A percentile compares a stretch with the other conserved stretches of the same genome.
Conservation (phyloP, 805 yeast species). For the Yamadazyma tumulicola region DNA sequence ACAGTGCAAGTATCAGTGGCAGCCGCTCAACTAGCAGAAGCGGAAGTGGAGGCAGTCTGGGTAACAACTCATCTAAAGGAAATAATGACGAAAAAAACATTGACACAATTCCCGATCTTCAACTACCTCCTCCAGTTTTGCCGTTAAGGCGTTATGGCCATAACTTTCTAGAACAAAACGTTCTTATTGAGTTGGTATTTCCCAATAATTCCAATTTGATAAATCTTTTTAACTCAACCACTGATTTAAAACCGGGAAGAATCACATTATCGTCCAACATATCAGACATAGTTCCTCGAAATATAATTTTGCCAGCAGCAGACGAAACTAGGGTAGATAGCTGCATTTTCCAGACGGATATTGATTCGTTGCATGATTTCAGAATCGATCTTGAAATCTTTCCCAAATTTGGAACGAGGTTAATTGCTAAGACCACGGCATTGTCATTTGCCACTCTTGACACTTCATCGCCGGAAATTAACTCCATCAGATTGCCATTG, state of each 20-base stretch:
- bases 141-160: slow-evolving; percentile 95
- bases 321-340: slow-evolving; percentile 48
- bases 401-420: slow-evolving; percentile 91
- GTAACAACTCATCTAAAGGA: not conserved
- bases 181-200: slow-evolving; percentile 73
- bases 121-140: slow-evolving; percentile 93
- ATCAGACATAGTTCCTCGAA: slow-evolving; percentile 84
- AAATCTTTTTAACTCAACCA: slow-evolving; percentile 39
- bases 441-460: slow-evolving; percentile 48
- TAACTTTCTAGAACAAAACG: slow-evolving; percentile 87
- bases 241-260: slow-evolving; percentile 65
- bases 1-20: slow-evolving; percentile 25
- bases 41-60: not conserved
- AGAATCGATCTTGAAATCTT: slow-evolving; percentile 83
- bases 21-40: slow-evolving; percentile 1
- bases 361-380: slow-evolving; percentile 59
- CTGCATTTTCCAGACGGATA: slow-evolving; percentile 80
- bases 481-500: slow-evolving; percentile 58
- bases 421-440: slow-evolving; percentile 86
- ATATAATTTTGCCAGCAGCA: slow-evolving; percentile 72
- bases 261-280: slow-evolving; percentile 74
- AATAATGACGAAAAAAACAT: slow-evolving; percentile 31
- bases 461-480: slow-evolving; percentile 38
- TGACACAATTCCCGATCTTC: slow-evolving; percentile 84
- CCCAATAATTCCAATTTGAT: slow-evolving; percentile 47